Base-by-base conservation (phyloP, 2,329 filamentous ascomycete species). In the Dactylellina haptotyla region DNA sequence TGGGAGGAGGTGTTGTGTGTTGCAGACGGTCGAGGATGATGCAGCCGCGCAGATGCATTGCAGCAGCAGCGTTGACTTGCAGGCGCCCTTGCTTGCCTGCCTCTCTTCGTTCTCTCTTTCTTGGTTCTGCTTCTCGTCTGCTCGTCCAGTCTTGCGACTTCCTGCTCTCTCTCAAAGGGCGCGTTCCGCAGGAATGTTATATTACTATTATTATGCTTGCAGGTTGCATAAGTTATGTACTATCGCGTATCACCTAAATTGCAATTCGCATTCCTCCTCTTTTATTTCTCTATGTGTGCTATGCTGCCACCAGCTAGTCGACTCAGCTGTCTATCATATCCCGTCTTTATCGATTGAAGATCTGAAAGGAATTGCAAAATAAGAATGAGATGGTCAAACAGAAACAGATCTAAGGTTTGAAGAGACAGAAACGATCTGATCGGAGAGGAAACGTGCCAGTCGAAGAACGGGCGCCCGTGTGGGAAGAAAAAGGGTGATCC, bases 331-430 rank as follows among this genome's bases (percentile, higher is more conserved):
- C 28, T 30, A 32, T 8, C 18, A 30, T 16, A 16, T 10, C 45
- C 34, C 53, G 53, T 63, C 58, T 28, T 18, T 64, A 64, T 32
- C 59, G 48, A 34, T 23, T 46, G 59, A 54, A 45, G 59, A 64
- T 64, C 59, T 32, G 20, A 14, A n/a, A 6, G 39, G 23, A 28
- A 53, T 50, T 28, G 28, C 34, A 41, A 9, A 46, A 45, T 10
- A 64, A 25, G 14, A 18, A 14, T 39, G 9, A 20, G 18, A 51
- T 18, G n/a, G 28, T 34, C 1, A 48, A 1, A 23, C n/a, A 25
- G 34, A 59, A 26, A n/a, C 3, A 26, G 26, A 51, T 51, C 14
- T 28, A 23, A 32, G 57, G 28, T 20, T n/a, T 18, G 28, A 53
- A 32, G 18, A 54, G 4, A 34, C 16, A 41, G 3, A 12, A 4